Conservation (phyloP, 1,139 yeast genomes). For the Diutina mesorugosa region DNA sequence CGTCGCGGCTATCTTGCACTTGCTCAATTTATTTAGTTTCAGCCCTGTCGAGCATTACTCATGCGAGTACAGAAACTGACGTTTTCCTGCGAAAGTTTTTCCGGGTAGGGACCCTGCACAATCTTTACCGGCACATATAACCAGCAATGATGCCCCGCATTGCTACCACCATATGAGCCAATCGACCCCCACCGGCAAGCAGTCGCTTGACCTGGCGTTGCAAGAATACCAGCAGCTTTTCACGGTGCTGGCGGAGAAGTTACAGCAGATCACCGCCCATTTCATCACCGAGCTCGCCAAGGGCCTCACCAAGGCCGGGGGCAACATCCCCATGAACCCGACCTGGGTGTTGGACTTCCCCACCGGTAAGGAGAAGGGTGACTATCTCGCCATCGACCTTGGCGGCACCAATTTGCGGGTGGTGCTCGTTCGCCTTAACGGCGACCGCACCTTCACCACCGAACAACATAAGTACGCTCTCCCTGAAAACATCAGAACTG, state of each 20-base stretch:
- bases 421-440: constrained; percentile 70
- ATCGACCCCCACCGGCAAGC: neutral
- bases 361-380: constrained; percentile 81
- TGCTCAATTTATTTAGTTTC: too few species aligned
- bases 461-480: constrained; percentile 72
- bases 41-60: neutral
- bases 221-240: constrained; percentile 36
- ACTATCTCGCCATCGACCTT: constrained; percentile 83
- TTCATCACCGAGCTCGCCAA: constrained; percentile 55
- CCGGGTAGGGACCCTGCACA: neutral
- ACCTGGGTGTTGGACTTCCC: constrained; percentile 95
- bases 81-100: neutral
- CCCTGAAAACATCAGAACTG: constrained; percentile 68
- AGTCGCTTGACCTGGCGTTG: neutral
- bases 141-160: neutral
- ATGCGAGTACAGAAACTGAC: neutral
- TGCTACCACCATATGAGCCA: neutral
- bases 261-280: constrained; percentile 57
- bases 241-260: constrained; percentile 45
- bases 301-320: constrained; percentile 65
- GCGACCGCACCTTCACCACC: constrained; percentile 68
- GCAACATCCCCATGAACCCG: constrained; percentile 91
- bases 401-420: constrained; percentile 94
- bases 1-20: neutral
- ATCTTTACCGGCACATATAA: neutral